phyloP scores from a whole-genome alignment of 2,329 filamentous ascomycete species.

The Fusarium chuoi region DNA sequence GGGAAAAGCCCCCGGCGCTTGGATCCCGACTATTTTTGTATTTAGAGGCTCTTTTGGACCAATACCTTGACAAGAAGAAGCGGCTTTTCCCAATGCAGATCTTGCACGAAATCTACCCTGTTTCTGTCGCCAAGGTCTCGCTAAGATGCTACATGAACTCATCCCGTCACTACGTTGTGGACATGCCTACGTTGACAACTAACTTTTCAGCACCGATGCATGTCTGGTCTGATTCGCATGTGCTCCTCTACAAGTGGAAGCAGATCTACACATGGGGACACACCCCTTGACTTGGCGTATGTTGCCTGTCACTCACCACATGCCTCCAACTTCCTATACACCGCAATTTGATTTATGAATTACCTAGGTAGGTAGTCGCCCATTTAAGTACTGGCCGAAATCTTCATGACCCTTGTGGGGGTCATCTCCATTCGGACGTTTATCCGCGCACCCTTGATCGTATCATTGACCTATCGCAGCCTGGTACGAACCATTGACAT shows the following conservation, averaged over 20 bases:
- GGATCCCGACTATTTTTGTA: constrained; percentile 33
- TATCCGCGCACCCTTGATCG: constrained; percentile 9
- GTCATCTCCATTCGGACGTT: constrained; percentile 11
- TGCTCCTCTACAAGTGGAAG: constrained; percentile 15
- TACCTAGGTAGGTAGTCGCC: neutral
- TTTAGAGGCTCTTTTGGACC: constrained; percentile 7
- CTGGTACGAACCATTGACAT: neutral
- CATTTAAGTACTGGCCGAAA: neutral
- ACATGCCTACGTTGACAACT: constrained; percentile 24
- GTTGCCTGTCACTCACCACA: constrained; percentile 5
- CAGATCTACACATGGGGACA: constrained; percentile 30
- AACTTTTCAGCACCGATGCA: constrained; percentile 28
- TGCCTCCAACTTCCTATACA: constrained; percentile 12
- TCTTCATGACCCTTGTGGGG: neutral
- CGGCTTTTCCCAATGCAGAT: constrained; percentile 22
- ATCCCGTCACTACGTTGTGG: constrained; percentile 1
- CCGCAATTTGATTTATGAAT: constrained; percentile 11
- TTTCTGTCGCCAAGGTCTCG: constrained; percentile 22
- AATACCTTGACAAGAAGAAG: constrained; percentile 21
- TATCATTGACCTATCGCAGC: neutral
- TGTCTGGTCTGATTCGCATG: constrained; percentile 31
- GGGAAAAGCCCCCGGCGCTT: constrained; percentile 26
- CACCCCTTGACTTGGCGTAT: constrained; percentile 5
- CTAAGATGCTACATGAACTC: constrained; percentile 23
- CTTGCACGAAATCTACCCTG: neutral